Evolutionary conservation across 2,329 filamentous ascomycete species (phyloP), one percentile per base, ranked within the genome.

Genomic region (Nakataea oryzae): DNA sequence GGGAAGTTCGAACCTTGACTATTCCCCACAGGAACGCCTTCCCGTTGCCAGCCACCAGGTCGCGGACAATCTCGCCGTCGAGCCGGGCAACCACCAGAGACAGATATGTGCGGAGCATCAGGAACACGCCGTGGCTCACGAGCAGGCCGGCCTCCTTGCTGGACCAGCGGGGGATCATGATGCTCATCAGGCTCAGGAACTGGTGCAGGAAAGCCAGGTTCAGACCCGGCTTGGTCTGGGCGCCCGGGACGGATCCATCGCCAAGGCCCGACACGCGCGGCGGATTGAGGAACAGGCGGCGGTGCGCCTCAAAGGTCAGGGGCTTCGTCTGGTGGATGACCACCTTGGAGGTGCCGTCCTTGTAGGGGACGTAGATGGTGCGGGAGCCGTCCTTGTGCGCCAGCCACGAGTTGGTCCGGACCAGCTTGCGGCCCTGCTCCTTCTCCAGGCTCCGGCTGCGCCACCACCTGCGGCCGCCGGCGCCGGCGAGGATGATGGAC

Each of bases 121-220:
- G 76, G 73, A 97, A 99, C 32, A 91, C 80, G 24, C 90, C 89
- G 70, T 99, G 95, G 70, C 92, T 95, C 65, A 96, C 75, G 32
- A 99, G 79, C 65, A 99, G 77, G 1, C 93, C 93, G 0, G 93
- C 93, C 77, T 97, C 95, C 73, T 99, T 99, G 74, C 92, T 96
- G 21, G 88, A 88, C 89, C 93, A 96, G 65, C 93, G 81, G 7
- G 95, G 95, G 65, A 99, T 90, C 91, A 97, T 96, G 71, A 99
- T 97, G 75, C 92, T 97, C 77, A 97, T 86, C 62, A 99, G 78
- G 70, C 93, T 97, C 60, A 97, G 81, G 69, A 99, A 97, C 75
- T 99, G 95, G 73, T 99, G 95, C 61, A 99, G 75, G 70, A 99
- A 99, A 13, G 95, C 95, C 63, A 99, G 81, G 71, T 99, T 99